Evolutionary conservation across 345 rosid genomes (phyloP), one percentile per base, ranked within the genome.

Genomic region (Garcia nutans): DNA sequence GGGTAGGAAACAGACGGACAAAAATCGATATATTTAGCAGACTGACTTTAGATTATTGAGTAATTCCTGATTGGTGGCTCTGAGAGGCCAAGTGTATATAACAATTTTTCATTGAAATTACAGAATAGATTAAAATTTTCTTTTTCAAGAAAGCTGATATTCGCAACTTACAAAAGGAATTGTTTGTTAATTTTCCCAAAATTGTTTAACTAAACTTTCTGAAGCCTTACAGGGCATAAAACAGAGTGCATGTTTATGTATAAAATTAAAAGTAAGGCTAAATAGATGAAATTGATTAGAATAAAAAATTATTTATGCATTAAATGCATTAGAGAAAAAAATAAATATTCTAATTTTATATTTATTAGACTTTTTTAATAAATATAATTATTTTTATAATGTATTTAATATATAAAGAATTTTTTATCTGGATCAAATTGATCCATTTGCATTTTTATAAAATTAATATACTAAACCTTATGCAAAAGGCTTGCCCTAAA

Each of bases 21-120:
- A n/a, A 33, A 1, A 45, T 33, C 49, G 12, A 45, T 10, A 16
- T 37, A 47, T 31, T 49, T 60, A 76, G 68, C 68, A 57, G 12
- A 59, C 68, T 76, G 74, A 68, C 49, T 44, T 47, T 52, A 49
- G 74, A 15, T 24, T 22, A 41, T 10, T 57, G 37, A 61, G 3
- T 15, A 61, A 61, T 57, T 68, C 33, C 10, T 68, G 23, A 61
- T 68, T 20, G 76, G 61, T 74, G 49, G 57, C 28, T 47, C 10
- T 41, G 23, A 19, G 33, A 28, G 70, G 70, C 16, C 17, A 26
- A 54, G 61, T 63, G 52, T 74, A 63, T 56, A 74, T 52, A 12
- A 50, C n/a, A 8, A 19, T 28, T 63, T 56, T 74, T 10, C 3
- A 62, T 31, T 12, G 68, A 62, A 62, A 20, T 47, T 3, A 26